phyloP scores from a whole-genome alignment of 192 early-diverging fungal genomes.

The Coemansia sp. region DNA sequence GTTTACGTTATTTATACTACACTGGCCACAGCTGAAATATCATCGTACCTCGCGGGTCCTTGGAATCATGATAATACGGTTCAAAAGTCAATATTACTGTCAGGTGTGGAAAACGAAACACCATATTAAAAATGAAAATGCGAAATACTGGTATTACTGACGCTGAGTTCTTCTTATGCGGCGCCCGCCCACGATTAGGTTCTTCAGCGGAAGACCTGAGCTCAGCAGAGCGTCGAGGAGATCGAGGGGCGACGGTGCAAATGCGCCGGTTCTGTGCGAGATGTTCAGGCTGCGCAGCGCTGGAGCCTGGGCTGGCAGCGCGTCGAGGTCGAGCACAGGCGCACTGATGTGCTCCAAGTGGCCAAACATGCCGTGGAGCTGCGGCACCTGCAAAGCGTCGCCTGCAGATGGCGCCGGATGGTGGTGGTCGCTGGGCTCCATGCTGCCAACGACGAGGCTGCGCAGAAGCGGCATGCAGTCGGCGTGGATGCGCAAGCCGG shows the following conservation, averaged over 20 bases:
- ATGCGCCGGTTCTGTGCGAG: too few relatives aligned
- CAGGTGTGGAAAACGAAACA: too few relatives aligned
- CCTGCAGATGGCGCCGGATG: slow-evolving; percentile 10
- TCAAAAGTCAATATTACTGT: too few relatives aligned
- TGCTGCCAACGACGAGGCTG: slow-evolving; percentile 3
- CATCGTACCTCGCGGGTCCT: too few relatives aligned
- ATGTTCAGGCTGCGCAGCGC: too few relatives aligned
- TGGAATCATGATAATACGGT: too few relatives aligned
- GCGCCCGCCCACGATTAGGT: slow-evolving; percentile 1
- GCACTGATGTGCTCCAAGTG: slow-evolving; percentile 17
- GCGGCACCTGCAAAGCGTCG: slow-evolving; percentile 21
- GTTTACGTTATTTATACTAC: too few relatives aligned
- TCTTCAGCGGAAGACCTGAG: slow-evolving; percentile 20
- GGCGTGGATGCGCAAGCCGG: slow-evolving; percentile 15
- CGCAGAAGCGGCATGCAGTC: slow-evolving; percentile 24
- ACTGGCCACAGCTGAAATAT: too few relatives aligned
- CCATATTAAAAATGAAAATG: too few relatives aligned
- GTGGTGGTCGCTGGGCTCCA: slow-evolving; percentile 35
- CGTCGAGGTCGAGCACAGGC: slow-evolving; percentile 23
- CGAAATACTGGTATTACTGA: not conserved
- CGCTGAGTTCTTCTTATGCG: not conserved
- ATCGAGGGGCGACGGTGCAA: too few relatives aligned
- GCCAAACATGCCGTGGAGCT: slow-evolving; percentile 18
- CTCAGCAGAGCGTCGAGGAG: slow-evolving; percentile 1
- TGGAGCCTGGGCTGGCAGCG: slow-evolving; percentile 11